Conservation (phyloP, 139 green algal genomes). For the Chlorella sp. region DNA sequence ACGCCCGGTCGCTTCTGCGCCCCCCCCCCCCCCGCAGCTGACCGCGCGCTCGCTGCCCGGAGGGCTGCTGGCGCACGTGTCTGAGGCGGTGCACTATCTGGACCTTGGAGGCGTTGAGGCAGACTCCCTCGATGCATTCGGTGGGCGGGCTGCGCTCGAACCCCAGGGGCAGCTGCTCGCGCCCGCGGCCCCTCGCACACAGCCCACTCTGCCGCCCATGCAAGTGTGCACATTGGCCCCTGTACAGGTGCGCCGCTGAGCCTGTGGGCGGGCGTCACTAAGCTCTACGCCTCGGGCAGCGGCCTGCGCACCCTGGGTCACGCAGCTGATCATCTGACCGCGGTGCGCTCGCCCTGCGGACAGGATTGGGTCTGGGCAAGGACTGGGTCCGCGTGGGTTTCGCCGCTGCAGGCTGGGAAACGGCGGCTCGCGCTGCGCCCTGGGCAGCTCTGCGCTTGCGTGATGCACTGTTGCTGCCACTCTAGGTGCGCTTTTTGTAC, state of each 20-base stretch:
- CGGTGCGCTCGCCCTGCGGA: neutral
- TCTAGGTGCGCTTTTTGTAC: too few relatives aligned
- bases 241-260: neutral
- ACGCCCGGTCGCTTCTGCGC: too few relatives aligned
- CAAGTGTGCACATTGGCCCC: neutral
- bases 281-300: conserved; percentile 12
- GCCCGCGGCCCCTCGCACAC: neutral
- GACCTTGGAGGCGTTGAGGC: neutral
- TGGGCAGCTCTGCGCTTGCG: too few relatives aligned
- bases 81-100: conserved; percentile 9
- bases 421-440: too few relatives aligned
- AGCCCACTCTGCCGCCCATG: neutral
- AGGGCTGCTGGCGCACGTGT: conserved; percentile 3
- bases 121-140: neutral
- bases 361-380: too few relatives aligned
- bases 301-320: neutral
- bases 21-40: too few relatives aligned
- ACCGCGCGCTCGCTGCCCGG: neutral
- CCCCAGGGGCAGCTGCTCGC: neutral
- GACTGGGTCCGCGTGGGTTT: too few relatives aligned
- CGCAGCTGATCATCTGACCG: neutral
- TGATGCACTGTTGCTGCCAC: too few relatives aligned
- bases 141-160: neutral
- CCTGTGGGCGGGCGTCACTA: conserved; percentile 1
- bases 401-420: too few relatives aligned